Base-by-base conservation (phyloP, 139 green algal genomes). In the Picochlorum sp. region DNA sequence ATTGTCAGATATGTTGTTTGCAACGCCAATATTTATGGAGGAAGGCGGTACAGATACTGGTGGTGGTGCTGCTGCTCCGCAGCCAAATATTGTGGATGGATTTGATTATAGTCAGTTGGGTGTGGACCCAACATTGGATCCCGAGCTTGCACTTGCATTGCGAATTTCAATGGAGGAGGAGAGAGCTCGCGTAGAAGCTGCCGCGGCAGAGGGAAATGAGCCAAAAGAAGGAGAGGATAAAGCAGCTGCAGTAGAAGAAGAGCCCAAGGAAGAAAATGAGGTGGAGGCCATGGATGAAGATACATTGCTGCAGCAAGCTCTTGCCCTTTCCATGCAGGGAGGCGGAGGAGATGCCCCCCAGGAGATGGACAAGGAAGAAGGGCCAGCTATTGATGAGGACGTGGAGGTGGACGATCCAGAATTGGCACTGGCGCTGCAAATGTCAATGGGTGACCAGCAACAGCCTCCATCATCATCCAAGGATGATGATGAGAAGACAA, bases 151-250 rank as follows among this genome's bases (percentile, higher is more conserved):
- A 1, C 57, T 86, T 61, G 81, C 81, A 28, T 68, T 88, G 62
- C 84, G 87, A 3, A 91, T 98, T 28, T 98, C 92, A 2, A 80
- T 98, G 66, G 92, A 99, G 70, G 94, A 99, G 81, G 94, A 98
- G 79, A 81, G 86, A 2, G 90, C 90, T 1, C 71, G 94, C 4
- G 91, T 97, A 76, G 77, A 83, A 31, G 78, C 82, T 15, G 78
- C 79, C 9, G 62, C 62, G n/a, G 74, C 57, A 11, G 67, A 31
- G 34, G 68, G 20, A 45, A 21, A 16, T 6, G 64, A 45, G 16
- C 57, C 37, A 7, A 49, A 49, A 5, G 47, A 37, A 24, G 62
- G 44, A 24, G 56, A 23, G 50, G 15, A 45, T 20, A 16, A 7
- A 4, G 34, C 61, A 30, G 26, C 31, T 44, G 47, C 34, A 47